Conservation (phyloP, 2,329 filamentous ascomycete species). For the Fusarium drepaniforme region DNA sequence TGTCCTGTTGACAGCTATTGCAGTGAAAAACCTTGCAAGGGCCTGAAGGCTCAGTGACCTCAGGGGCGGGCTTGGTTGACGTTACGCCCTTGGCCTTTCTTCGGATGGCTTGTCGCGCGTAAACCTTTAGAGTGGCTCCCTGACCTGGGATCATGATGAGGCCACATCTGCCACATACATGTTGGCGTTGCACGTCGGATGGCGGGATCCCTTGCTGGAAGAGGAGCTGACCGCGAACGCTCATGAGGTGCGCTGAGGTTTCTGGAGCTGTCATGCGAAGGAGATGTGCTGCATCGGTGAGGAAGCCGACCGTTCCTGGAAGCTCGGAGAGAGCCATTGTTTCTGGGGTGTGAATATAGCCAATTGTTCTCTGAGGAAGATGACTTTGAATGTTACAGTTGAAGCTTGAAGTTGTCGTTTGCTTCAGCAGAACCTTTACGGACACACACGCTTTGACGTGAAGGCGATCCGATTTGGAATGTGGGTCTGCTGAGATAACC, state of each 20-base stretch:
- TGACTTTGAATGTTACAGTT: not conserved
- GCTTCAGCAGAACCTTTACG: slow-evolving; percentile 24
- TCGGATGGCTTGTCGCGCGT: slow-evolving; percentile 37
- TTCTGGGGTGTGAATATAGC: too few species aligned
- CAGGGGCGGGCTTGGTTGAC: slow-evolving; percentile 4
- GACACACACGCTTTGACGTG: slow-evolving; percentile 9
- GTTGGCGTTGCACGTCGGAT: slow-evolving; percentile 64
- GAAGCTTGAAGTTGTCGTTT: slow-evolving; percentile 5
- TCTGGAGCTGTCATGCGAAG: slow-evolving; percentile 65
- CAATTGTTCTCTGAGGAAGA: not conserved
- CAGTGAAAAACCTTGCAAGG: slow-evolving; percentile 59
- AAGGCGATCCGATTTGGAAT: not conserved
- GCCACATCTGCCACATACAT: slow-evolving; percentile 70
- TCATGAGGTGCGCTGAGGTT: slow-evolving; percentile 71
- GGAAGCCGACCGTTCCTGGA: slow-evolving; percentile 54
- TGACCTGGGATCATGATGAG: slow-evolving; percentile 69
- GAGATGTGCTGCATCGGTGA: slow-evolving; percentile 71
- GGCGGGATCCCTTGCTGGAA: slow-evolving; percentile 58
- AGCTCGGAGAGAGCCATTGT: slow-evolving; percentile 39
- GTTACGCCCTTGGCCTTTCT: slow-evolving; percentile 17
- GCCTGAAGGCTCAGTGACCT: slow-evolving; percentile 32
- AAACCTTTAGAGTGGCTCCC: slow-evolving; percentile 55
- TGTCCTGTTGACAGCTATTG: slow-evolving; percentile 58
- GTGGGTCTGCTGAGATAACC: not conserved
- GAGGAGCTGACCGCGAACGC: slow-evolving; percentile 62